Base-by-base conservation (phyloP, 129 eudicot species). In the Pulicaria dysenterica region DNA sequence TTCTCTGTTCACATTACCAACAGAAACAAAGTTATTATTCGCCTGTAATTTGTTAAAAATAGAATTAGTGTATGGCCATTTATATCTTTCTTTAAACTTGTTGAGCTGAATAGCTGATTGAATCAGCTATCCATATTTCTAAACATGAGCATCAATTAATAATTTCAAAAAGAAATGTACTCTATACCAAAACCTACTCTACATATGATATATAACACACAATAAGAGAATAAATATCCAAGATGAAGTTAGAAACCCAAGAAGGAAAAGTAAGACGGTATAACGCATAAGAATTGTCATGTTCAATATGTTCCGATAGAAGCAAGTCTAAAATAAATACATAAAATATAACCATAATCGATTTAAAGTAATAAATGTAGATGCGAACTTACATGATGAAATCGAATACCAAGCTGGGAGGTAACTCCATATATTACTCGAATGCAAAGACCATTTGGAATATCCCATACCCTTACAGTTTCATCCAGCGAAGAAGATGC, bases 391-490 rank as follows among this genome's bases (percentile, higher is more conserved):
- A 94, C 98, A 60, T 97, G 98, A 60, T 94, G 98, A 84, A 94
- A 94, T 4, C 98, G 93, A 37, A 94, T 88, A 81, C 97, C 90
- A 53, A 86, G 85, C 67, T 90, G 98, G 4, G 97, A 67, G 49
- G 98, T 80, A 80, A 94, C 91, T 78, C 98, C 98, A 79, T 94
- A 94, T 15, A 94, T 94, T 70, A 94, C 98, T 67, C 98, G 93
- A 56, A 94, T 84, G 76, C 98, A 94, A 76, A 86, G 68, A 62
- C 96, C 93, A 75, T 83, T 84, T 19, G 96, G 83, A 48, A 94
- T 90, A 83, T 94, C 98, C 98, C 98, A 94, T 3, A 94, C 95
- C 85, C 98, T 76, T 58, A 94, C 97, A 71, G 98, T 94, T 89
- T 94, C 90, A 70, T 94, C 98, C 83, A 87, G 54, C 36, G 98